Percentiles rank a stretch among this genome's conserved stretches.
Conservation (phyloP, 352 stramenopile genomes). For the Phytophthora idaei region DNA sequence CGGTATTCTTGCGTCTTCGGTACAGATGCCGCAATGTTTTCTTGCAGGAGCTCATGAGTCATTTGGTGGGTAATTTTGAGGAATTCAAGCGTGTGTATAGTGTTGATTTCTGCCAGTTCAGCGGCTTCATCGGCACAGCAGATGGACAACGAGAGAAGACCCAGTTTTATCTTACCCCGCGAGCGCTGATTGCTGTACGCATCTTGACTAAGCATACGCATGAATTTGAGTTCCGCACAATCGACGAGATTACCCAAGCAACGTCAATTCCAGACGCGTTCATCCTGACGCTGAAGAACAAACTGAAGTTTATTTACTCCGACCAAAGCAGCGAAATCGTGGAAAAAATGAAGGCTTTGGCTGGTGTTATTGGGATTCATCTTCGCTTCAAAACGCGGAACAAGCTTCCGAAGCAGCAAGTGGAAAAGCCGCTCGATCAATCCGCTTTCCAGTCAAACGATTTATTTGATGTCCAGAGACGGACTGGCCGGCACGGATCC, state of each 20-base stretch:
- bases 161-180: slow-evolving; percentile 70
- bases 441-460: slow-evolving; percentile 48
- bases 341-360: slow-evolving; percentile 63
- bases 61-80: slow-evolving; percentile 76
- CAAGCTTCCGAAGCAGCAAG: slow-evolving; percentile 61
- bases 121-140: slow-evolving; percentile 68
- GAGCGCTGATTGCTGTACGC: slow-evolving; percentile 65
- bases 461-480: slow-evolving; percentile 60
- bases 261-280: slow-evolving; percentile 60
- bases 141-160: slow-evolving; percentile 80
- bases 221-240: slow-evolving; percentile 75
- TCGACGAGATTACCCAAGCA: slow-evolving; percentile 57
- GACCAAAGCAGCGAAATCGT: slow-evolving; percentile 65
- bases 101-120: slow-evolving; percentile 78
- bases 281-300: slow-evolving; percentile 62
- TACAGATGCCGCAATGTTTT: slow-evolving; percentile 82
- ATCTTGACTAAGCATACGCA: slow-evolving; percentile 74
- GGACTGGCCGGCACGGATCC: slow-evolving; percentile 63
- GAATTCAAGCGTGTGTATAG: slow-evolving; percentile 76
- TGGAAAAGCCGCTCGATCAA: slow-evolving; percentile 42
- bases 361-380: slow-evolving; percentile 71
- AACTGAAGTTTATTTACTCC: slow-evolving; percentile 77
- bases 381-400: slow-evolving; percentile 39
- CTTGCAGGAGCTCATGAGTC: slow-evolving; percentile 84
- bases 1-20: slow-evolving; percentile 69